phyloP scores from a whole-genome alignment of 1,284 basidiomycete species.

The Naganishia cerealis region DNA sequence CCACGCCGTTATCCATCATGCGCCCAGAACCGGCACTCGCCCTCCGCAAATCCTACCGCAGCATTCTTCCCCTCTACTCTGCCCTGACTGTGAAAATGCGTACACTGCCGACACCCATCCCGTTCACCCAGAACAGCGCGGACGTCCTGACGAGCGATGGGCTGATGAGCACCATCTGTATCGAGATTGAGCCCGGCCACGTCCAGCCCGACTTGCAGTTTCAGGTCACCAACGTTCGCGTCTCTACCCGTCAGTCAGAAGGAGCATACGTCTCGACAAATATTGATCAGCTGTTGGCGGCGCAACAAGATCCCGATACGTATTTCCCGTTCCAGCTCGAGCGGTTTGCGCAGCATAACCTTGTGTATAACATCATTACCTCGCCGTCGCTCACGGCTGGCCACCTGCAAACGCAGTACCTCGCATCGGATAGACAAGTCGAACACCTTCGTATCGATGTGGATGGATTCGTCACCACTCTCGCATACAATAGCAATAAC shows the following conservation, averaged over 20 bases:
- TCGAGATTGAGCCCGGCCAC: slow-evolving; percentile 31
- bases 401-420: slow-evolving; percentile 14
- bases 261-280: slow-evolving; percentile 8
- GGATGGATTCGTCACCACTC: slow-evolving; percentile 11
- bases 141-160: slow-evolving; percentile 8
- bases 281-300: slow-evolving; percentile 3
- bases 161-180: slow-evolving; percentile 29
- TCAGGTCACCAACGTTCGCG: slow-evolving; percentile 13
- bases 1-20: slow-evolving; percentile 9
- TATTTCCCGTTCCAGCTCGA: slow-evolving; percentile 28
- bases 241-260: slow-evolving; percentile 17
- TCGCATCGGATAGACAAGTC: neutral
- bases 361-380: slow-evolving; percentile 29
- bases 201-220: slow-evolving; percentile 13
- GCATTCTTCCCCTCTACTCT: slow-evolving; percentile 28
- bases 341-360: slow-evolving; percentile 25
- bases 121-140: neutral
- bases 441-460: slow-evolving; percentile 31
- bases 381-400: slow-evolving; percentile 8
- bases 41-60: slow-evolving; percentile 29
- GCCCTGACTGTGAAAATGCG: slow-evolving; percentile 32
- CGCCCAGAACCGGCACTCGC: slow-evolving; percentile 26
- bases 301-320: neutral
- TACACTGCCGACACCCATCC: slow-evolving; percentile 20
- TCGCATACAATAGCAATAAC: neutral